These are phyloP conservation scores for Neurospora sp. DNA, from an alignment of 495 filamentous ascomycete genomes.

Conservation along the genomic window DNA sequence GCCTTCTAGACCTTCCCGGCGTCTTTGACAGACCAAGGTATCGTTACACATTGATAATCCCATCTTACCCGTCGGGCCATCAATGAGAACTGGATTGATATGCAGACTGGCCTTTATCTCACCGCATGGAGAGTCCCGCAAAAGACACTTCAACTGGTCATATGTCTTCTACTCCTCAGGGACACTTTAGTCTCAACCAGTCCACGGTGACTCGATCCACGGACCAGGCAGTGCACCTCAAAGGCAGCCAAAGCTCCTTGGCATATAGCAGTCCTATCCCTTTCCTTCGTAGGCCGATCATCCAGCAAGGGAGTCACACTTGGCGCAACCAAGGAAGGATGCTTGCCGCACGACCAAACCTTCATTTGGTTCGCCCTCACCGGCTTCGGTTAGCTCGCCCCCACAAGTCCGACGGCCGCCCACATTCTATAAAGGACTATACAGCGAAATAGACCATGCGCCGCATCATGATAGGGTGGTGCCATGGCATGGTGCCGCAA, in stretches of 20 bases:
- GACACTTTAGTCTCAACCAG: not conserved
- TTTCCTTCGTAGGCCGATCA: not conserved
- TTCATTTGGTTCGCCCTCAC: not conserved
- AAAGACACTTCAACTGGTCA: not conserved
- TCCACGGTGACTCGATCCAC: not conserved
- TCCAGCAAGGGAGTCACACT: not conserved
- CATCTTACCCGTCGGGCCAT: not conserved
- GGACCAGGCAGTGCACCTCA: not conserved
- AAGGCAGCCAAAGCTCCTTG: not conserved
- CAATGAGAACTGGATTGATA: not conserved
- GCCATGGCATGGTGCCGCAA: not conserved
- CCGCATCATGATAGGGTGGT: not conserved
- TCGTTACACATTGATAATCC: not conserved
- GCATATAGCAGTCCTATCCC: not conserved
- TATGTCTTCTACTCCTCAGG: not conserved
- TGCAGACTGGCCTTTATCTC: not conserved
- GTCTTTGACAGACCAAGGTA: not conserved
- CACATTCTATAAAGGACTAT: not conserved
- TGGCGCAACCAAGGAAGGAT: not conserved
- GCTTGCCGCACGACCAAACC: not conserved
- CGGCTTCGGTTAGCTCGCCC: not conserved
- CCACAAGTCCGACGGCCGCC: not conserved
- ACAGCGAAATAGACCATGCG: not conserved
- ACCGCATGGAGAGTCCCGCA: not conserved
- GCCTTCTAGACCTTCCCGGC: not conserved